These are phyloP conservation scores for Stephania japonica DNA, from an alignment of 164 flowering plant genomes.

Conservation along the genomic window DNA sequence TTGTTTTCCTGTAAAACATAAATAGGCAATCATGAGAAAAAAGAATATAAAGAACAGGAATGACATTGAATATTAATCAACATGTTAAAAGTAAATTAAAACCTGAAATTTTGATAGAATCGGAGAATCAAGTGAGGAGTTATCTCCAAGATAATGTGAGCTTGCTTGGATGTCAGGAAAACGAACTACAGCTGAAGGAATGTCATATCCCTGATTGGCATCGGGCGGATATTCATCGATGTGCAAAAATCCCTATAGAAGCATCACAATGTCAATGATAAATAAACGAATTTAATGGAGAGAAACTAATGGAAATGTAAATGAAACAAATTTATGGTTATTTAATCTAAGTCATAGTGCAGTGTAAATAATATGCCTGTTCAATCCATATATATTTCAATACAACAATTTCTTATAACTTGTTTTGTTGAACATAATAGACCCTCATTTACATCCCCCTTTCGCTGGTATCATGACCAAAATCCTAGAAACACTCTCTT, in stretches of 20 bases:
- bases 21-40: slow-evolving; percentile 10
- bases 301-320: neutral
- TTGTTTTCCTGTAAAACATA: slow-evolving; percentile 47
- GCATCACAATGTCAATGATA: neutral
- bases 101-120: slow-evolving; percentile 72
- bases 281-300: neutral
- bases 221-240: slow-evolving; percentile 97
- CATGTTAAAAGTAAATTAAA: neutral
- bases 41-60: neutral
- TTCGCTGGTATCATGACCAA: neutral
- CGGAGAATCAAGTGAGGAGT: slow-evolving; percentile 34
- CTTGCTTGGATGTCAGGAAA: slow-evolving; percentile 59
- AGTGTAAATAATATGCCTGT: neutral
- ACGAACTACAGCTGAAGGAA: slow-evolving; percentile 84
- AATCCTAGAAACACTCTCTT: neutral
- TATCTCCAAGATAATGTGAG: slow-evolving; percentile 29
- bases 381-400: neutral
- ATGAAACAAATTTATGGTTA: neutral
- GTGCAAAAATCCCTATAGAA: slow-evolving; percentile 75
- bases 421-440: neutral
- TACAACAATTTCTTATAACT: neutral
- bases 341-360: too few species aligned
- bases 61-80: neutral
- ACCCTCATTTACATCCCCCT: neutral
- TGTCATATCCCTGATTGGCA: slow-evolving; percentile 97